Conservation (phyloP, 768 basidiomycete genomes). For the Phaffia australis region DNA sequence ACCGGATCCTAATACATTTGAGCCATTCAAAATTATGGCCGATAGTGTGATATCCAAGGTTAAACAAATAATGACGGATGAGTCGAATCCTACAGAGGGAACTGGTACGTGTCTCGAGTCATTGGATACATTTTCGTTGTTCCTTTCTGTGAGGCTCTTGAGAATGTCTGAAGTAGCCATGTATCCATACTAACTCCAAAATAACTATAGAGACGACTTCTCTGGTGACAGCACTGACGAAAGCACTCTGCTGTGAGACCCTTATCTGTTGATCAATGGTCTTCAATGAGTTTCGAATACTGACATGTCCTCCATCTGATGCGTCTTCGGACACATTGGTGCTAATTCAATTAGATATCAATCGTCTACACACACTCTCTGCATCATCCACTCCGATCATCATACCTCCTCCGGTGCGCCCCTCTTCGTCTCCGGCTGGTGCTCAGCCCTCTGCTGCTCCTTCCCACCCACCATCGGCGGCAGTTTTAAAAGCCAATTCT, state of each 20-base stretch:
- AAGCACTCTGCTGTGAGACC: constrained; percentile 74
- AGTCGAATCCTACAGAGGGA: not conserved
- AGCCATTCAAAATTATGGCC: constrained; percentile 23
- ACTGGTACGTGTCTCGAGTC: too few relatives aligned
- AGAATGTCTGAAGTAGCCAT: too few relatives aligned
- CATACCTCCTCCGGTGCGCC: constrained; percentile 11
- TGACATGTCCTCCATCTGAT: too few relatives aligned
- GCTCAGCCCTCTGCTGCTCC: constrained; percentile 5
- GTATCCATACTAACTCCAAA: constrained; percentile 48
- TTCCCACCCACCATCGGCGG: constrained; percentile 1
- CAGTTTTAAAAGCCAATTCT: constrained; percentile 8
- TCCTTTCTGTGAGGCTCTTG: too few relatives aligned
- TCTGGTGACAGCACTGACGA: constrained; percentile 47
- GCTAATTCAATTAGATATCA: constrained; percentile 48
- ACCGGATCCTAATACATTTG: constrained; percentile 25
- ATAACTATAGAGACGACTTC: constrained; percentile 35
- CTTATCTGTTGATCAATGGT: not conserved
- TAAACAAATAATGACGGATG: constrained; percentile 17
- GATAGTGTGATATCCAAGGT: constrained; percentile 13
- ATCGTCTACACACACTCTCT: constrained; percentile 42
- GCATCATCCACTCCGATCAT: constrained; percentile 32
- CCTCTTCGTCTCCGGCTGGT: too few relatives aligned
- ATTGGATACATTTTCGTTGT: too few relatives aligned
- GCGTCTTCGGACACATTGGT: not conserved
- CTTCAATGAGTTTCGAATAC: constrained; percentile 29